Evolutionary conservation across 306 rosid genomes (phyloP).

Genomic region (Quillaja saponaria): DNA sequence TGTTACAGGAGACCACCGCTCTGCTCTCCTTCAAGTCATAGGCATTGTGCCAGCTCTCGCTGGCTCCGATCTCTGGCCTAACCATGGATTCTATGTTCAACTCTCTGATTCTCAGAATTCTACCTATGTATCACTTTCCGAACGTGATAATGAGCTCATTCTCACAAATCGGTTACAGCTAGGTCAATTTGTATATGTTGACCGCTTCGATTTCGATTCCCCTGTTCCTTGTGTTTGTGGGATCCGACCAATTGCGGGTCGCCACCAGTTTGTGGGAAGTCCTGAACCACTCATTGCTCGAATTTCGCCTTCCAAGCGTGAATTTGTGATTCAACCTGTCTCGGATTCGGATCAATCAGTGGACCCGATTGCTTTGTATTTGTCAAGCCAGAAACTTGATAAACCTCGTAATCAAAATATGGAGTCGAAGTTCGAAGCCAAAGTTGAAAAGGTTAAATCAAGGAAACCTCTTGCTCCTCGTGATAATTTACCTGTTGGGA

Average conservation of each 20-base stretch:
- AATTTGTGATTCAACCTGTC: conserved; percentile 76
- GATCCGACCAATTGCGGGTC: conserved; percentile 78
- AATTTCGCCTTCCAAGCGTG: conserved; percentile 51
- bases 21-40: conserved; percentile 84
- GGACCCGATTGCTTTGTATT: conserved; percentile 63
- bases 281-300: conserved; percentile 76
- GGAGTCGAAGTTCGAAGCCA: conserved; percentile 26
- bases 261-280: conserved; percentile 69
- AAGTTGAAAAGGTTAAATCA: conserved; percentile 37
- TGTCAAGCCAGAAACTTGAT: conserved; percentile 44
- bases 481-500: conserved; percentile 48
- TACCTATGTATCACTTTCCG: conserved; percentile 83
- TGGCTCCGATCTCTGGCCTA: conserved; percentile 82
- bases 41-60: conserved; percentile 93
- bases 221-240: conserved; percentile 68
- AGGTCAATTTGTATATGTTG: conserved; percentile 80
- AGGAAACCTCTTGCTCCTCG: conserved; percentile 69
- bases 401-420: conserved; percentile 17
- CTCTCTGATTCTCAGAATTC: conserved; percentile 95
- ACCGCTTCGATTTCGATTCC: conserved; percentile 73
- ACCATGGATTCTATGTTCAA: conserved; percentile 84
- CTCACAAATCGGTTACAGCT: conserved; percentile 86
- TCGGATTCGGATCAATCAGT: conserved; percentile 60
- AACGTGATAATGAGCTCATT: conserved; percentile 75
- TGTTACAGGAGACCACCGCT: conserved; percentile 99